Evolutionary conservation across 2,329 filamentous ascomycete genomes (phyloP).

Genomic region (Tolypocladium guangdongense): DNA sequence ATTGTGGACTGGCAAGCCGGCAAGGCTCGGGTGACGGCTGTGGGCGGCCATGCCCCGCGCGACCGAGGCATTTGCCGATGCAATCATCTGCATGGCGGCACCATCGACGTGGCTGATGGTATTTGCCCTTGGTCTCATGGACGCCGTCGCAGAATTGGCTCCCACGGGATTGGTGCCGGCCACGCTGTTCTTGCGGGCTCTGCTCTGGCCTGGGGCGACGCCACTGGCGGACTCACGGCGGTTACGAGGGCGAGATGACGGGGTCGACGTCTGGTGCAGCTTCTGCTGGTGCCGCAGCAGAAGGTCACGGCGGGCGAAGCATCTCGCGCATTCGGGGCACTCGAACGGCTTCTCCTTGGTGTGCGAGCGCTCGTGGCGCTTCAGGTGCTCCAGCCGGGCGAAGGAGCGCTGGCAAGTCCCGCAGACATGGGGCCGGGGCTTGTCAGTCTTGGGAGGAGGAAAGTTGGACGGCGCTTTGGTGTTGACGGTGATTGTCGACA

Average conservation of each 20-base stretch:
- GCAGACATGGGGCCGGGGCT: constrained; percentile 91
- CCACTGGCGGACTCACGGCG: constrained; percentile 82
- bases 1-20: constrained; percentile 49
- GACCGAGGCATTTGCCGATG: constrained; percentile 44
- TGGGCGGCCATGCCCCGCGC: constrained; percentile 42
- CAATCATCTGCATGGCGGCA: constrained; percentile 61
- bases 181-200: constrained; percentile 87
- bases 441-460: constrained; percentile 89
- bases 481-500: constrained; percentile 41
- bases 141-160: constrained; percentile 33
- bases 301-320: constrained; percentile 88
- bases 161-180: constrained; percentile 42
- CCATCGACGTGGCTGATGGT: constrained; percentile 91
- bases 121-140: constrained; percentile 82
- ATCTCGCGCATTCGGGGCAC: constrained; percentile 86
- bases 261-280: constrained; percentile 84
- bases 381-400: constrained; percentile 88
- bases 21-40: constrained; percentile 65
- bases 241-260: constrained; percentile 75
- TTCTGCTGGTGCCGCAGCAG: constrained; percentile 96
- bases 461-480: constrained; percentile 38
- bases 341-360: constrained; percentile 99
- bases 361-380: constrained; percentile 94
- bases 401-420: constrained; percentile 86
- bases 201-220: constrained; percentile 52